Percentiles rank a stretch among this genome's conserved stretches.
phyloP scores from a whole-genome alignment of 78 protist species.

The Dictyostelium intermedium region DNA sequence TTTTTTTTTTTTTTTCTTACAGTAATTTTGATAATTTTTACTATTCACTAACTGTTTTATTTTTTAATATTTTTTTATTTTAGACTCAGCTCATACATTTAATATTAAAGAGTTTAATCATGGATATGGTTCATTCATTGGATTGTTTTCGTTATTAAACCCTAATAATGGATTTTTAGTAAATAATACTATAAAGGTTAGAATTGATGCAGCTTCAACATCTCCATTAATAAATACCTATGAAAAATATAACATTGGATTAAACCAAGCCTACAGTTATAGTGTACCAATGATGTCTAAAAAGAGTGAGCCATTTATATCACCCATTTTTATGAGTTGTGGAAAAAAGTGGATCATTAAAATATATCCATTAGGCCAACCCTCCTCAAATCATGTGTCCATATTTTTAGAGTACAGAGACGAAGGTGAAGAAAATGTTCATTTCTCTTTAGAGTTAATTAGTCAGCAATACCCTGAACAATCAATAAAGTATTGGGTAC shows the following conservation, averaged over 20 bases:
- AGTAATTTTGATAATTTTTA: too few species aligned
- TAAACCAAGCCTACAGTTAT: background rate
- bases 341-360: background rate
- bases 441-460: background rate
- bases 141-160: background rate
- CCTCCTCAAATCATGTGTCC: background rate
- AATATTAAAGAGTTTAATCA: background rate
- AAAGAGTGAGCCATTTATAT: background rate
- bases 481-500: background rate
- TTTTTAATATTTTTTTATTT: background rate
- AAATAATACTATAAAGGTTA: background rate
- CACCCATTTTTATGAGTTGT: background rate
- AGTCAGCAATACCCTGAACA: background rate
- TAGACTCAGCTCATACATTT: background rate
- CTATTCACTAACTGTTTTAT: too few species aligned
- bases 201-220: background rate
- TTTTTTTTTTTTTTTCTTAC: too few species aligned
- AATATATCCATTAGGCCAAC: constrained; percentile 3
- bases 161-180: background rate
- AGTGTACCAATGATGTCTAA: background rate
- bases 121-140: background rate
- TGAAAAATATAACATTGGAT: background rate
- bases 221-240: background rate
- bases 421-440: background rate
- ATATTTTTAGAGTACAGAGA: background rate